phyloP scores from a whole-genome alignment of 345 rosid species.

The Draba incana region DNA sequence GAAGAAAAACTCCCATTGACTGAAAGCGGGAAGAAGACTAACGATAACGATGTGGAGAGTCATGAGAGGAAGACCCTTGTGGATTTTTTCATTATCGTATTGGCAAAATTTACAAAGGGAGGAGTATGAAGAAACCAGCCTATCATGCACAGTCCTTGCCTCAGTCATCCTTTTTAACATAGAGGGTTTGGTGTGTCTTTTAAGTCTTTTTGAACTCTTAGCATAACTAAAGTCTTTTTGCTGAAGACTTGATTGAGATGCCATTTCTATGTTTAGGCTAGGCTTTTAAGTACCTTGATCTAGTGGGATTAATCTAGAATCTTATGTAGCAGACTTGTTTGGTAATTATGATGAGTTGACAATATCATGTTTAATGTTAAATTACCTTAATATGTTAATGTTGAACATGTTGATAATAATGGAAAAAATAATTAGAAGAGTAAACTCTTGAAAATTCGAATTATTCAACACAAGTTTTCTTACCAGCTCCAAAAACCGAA shows the following conservation, averaged over 20 bases:
- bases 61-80: conserved; percentile 26
- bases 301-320: neutral
- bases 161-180: neutral
- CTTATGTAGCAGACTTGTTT: neutral
- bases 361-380: neutral
- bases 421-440: neutral
- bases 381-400: neutral
- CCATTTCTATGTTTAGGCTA: neutral
- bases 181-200: neutral
- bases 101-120: neutral
- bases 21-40: conserved; percentile 39
- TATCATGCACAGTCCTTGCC: conserved; percentile 4
- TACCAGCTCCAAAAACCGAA: neutral
- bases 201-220: neutral
- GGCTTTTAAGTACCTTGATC: neutral
- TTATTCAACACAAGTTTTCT: neutral
- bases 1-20: conserved; percentile 69
- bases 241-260: conserved; percentile 1
- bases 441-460: neutral
- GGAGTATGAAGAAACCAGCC: neutral
- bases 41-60: conserved; percentile 42
- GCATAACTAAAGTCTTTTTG: neutral
- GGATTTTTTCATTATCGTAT: neutral
- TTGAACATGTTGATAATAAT: neutral
- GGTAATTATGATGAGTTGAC: neutral